Percentiles rank a stretch among this genome's conserved stretches.
Conservation (phyloP, 768 basidiomycete genomes). For the Hemileccinum impolitum region DNA sequence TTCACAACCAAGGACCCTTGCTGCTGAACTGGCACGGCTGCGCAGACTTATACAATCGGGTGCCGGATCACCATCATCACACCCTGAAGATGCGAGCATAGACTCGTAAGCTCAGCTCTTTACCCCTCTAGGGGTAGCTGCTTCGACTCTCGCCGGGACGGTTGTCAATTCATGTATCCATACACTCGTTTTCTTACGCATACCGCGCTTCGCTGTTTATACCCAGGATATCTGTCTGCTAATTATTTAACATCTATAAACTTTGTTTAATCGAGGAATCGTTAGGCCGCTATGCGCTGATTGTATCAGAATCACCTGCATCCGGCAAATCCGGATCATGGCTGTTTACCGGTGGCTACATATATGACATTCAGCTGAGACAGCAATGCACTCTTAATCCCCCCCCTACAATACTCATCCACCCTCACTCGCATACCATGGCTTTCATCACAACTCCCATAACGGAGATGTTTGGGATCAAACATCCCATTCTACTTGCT, state of each 20-base stretch:
- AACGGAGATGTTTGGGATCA: conserved; percentile 83
- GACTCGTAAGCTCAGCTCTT: conserved; percentile 11
- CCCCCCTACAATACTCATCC: not conserved
- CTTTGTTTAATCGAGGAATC: not conserved
- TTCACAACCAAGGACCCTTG: conserved; percentile 43
- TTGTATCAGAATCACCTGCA: not conserved
- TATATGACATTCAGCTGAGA: not conserved
- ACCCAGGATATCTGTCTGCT: conserved; percentile 23
- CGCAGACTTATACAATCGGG: conserved; percentile 69
- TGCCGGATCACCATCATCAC: conserved; percentile 31
- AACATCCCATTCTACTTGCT: conserved; percentile 85
- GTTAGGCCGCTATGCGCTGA: not conserved
- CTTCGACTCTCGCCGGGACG: conserved; percentile 19
- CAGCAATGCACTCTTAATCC: not conserved
- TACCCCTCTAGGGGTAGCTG: not conserved
- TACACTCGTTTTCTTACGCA: conserved; percentile 27
- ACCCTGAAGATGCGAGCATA: conserved; percentile 8
- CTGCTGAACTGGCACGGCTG: conserved; percentile 64
- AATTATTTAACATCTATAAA: conserved; percentile 11
- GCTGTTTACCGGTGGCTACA: not conserved
- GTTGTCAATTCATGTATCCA: conserved; percentile 31
- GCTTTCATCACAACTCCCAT: conserved; percentile 79
- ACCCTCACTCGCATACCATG: conserved; percentile 6
- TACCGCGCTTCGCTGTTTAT: conserved; percentile 26
- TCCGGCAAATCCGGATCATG: not conserved